Evolutionary conservation across 2,329 filamentous ascomycete genomes (phyloP), one percentile per base, ranked within the genome.

Genomic region (Xylariaceae sp.): DNA sequence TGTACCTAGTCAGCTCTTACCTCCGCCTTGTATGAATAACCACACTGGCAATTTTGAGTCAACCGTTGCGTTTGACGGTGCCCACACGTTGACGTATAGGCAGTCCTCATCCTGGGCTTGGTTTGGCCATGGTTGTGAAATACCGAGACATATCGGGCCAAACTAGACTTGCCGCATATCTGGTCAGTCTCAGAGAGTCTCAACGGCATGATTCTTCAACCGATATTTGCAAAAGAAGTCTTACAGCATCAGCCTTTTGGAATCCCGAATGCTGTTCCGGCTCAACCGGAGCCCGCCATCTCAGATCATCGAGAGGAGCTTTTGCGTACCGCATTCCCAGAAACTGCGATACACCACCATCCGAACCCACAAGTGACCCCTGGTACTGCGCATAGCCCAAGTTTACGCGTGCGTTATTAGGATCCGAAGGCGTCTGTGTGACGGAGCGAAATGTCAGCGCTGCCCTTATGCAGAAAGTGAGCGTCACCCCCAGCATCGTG

Each of bases 251-350:
- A 13, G 67, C 63, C 42, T 64, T 54, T 56, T 70, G 64, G 0
- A 62, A 54, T 2, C 49, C 52, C 1, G 54, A 44, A 9, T 58
- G 54, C 3, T 44, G 57, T 2, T 55, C 58, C 3, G 74, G 74
- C 26, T 68, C 61, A 13, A 64, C 57, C 1, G 76, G 76, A 15
- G 72, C 69, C 19, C 69, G 62, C 64, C 72, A 80, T 39, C 76
- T 66, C 26, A 76, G 60, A 30, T 74, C 61, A 2, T 67, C 71
- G 0, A 71, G 42, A 4, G 76, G 75, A n/a, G 74, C 62, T 12
- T 67, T 64, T 9, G 76, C 76, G 53, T 71, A 80, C 33, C 74
- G 71, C 56, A 73, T 60, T 11, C 72, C 72, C 3, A 72, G 59
- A 51, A 67, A 76, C 50, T 71, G 61, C 37, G 64, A 64, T 22